Conservation (phyloP, 768 basidiomycete species). For the Collybia mongolica region DNA sequence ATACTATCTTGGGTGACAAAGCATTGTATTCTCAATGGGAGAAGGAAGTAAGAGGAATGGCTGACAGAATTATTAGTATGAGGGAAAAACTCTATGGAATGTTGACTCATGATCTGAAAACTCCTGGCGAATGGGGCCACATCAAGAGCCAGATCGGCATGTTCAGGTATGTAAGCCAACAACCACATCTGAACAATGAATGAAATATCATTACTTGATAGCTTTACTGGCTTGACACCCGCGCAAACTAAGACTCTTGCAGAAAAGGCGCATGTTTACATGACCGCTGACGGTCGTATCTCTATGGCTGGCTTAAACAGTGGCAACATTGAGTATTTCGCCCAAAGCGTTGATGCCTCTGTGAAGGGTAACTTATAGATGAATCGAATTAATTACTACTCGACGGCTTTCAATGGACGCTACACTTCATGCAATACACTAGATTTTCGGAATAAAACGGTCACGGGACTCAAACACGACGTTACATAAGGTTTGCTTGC, state of each 20-base stretch:
- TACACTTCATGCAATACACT: not conserved
- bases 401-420: constrained; percentile 11
- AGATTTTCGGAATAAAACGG: constrained; percentile 4
- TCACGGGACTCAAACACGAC: too few species aligned
- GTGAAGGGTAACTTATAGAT: constrained; percentile 73
- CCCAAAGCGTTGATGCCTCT: constrained; percentile 79
- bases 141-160: constrained; percentile 96
- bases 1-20: constrained; percentile 73
- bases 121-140: constrained; percentile 94
- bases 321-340: constrained; percentile 87
- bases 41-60: constrained; percentile 92
- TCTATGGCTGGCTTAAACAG: constrained; percentile 91
- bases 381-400: too few species aligned
- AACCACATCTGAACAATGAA: not conserved
- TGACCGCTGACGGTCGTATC: constrained; percentile 92
- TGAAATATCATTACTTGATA: constrained; percentile 20
- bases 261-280: constrained; percentile 87
- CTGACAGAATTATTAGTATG: constrained; percentile 92
- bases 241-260: constrained; percentile 81
- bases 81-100: constrained; percentile 78
- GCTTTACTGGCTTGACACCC: constrained; percentile 84
- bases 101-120: constrained; percentile 75
- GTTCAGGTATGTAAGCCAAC: constrained; percentile 70
- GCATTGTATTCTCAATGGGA: constrained; percentile 88
- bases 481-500: not conserved